phyloP scores from a whole-genome alignment of 2,329 filamentous ascomycete species.

The Penicillium sp. region DNA sequence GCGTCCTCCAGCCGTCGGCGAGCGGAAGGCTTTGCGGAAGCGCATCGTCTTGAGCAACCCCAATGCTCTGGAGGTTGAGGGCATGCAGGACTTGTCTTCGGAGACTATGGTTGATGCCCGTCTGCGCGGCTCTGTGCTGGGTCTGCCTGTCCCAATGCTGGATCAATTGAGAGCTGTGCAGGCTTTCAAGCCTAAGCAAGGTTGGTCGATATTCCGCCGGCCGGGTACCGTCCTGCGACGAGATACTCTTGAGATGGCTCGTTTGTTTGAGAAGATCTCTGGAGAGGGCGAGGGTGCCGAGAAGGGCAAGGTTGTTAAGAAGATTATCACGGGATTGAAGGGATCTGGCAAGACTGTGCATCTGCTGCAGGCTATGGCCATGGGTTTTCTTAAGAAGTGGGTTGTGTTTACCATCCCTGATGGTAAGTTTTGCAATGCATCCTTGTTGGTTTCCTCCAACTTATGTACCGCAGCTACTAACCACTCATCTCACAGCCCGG shows the following conservation, averaged over 20 bases:
- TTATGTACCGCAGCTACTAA: conserved; percentile 18
- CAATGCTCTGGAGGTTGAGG: conserved; percentile 79
- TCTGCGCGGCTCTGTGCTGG: conserved; percentile 67
- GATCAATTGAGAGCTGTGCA: conserved; percentile 81
- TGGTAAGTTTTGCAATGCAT: conserved; percentile 57
- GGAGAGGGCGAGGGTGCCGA: conserved; percentile 35
- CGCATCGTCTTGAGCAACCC: conserved; percentile 90
- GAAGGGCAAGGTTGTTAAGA: conserved; percentile 48
- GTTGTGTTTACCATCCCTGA: conserved; percentile 88
- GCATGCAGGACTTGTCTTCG: conserved; percentile 62
- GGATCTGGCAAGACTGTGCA: conserved; percentile 85
- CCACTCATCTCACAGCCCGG: conserved; percentile 59
- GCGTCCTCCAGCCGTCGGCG: conserved; percentile 69
- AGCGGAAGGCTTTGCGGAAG: conserved; percentile 85
- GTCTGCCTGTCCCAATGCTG: conserved; percentile 68
- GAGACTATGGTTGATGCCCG: conserved; percentile 58
- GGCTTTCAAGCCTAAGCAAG: conserved; percentile 88
- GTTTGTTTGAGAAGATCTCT: conserved; percentile 60
- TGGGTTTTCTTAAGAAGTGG: conserved; percentile 82
- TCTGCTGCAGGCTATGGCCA: conserved; percentile 78
- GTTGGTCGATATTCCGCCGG: conserved; percentile 81
- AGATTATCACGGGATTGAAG: conserved; percentile 72
- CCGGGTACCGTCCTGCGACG: conserved; percentile 77
- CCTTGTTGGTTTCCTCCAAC: background rate
- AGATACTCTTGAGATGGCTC: conserved; percentile 74